A percentile compares a stretch with the other conserved stretches of the same genome.
Conservation (phyloP, 306 rosid species). For the Prunus mume region DNA sequence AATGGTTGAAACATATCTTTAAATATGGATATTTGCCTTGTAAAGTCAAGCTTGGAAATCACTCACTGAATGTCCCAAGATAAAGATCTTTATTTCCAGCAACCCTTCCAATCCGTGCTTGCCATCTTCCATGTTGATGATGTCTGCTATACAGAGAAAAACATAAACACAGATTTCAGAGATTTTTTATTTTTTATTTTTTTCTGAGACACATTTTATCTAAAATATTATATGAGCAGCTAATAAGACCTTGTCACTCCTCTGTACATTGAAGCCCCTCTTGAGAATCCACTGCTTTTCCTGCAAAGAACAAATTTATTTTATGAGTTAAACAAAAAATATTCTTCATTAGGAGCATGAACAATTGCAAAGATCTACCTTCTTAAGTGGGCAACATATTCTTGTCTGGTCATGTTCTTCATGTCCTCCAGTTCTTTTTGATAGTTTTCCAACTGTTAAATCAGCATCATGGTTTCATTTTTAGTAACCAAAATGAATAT, state of each 20-base stretch:
- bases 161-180: slow-evolving; percentile 8
- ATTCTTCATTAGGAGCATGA: not conserved
- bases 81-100: slow-evolving; percentile 95
- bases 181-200: not conserved
- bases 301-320: slow-evolving; percentile 34
- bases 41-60: not conserved
- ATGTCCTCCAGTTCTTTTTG: slow-evolving; percentile 72
- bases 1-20: slow-evolving; percentile 11
- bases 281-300: slow-evolving; percentile 91
- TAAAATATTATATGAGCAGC: slow-evolving; percentile 10
- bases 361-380: slow-evolving; percentile 41
- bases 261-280: slow-evolving; percentile 89
- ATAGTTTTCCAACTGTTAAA: slow-evolving; percentile 66
- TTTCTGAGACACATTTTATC: too few species aligned
- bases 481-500: slow-evolving; percentile 6
- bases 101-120: slow-evolving; percentile 90
- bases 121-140: slow-evolving; percentile 98
- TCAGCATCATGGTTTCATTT: slow-evolving; percentile 13
- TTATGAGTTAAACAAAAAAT: slow-evolving; percentile 7
- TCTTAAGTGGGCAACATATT: slow-evolving; percentile 85
- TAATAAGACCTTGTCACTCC: slow-evolving; percentile 86
- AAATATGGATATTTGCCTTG: not conserved
- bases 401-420: slow-evolving; percentile 85
- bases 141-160: slow-evolving; percentile 51
- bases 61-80: slow-evolving; percentile 92